These are phyloP conservation scores for Ophiocordyceps unilateralis DNA, from an alignment of 2,329 filamentous ascomycete species.

Conservation along the genomic window DNA sequence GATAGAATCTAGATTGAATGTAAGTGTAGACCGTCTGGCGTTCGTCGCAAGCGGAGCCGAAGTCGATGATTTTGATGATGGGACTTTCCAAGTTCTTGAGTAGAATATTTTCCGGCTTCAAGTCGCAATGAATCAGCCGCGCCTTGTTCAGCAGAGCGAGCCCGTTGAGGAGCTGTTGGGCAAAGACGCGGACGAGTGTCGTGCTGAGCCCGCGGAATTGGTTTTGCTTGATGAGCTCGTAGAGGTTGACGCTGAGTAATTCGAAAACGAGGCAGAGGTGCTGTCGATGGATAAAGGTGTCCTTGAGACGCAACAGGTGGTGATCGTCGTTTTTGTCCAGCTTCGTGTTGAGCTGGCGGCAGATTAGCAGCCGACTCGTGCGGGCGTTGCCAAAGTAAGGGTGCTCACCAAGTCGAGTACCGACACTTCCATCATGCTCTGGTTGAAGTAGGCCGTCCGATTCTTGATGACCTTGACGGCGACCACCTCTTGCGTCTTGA, in stretches of 20 bases:
- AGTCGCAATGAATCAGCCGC: constrained; percentile 88
- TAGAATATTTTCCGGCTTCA: constrained; percentile 96
- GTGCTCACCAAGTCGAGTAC: constrained; percentile 71
- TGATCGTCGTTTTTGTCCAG: constrained; percentile 99
- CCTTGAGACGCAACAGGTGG: constrained; percentile 82
- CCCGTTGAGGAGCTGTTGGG: constrained; percentile 87
- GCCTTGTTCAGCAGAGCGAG: constrained; percentile 89
- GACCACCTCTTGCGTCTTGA: constrained; percentile 96
- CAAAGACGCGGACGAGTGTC: constrained; percentile 90
- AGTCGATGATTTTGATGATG: constrained; percentile 99
- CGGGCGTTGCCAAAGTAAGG: not conserved
- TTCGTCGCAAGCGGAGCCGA: constrained; percentile 95
- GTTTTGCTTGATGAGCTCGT: constrained; percentile 98
- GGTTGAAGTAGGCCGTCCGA: constrained; percentile 96
- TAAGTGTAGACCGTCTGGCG: constrained; percentile 98
- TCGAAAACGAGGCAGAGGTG: constrained; percentile 96
- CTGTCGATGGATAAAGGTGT: constrained; percentile 95
- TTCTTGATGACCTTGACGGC: constrained; percentile 99
- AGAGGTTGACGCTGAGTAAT: constrained; percentile 88
- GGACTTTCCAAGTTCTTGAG: constrained; percentile 96
- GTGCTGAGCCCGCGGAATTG: constrained; percentile 96
- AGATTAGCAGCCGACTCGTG: constrained; percentile 8
- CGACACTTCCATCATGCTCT: constrained; percentile 99
- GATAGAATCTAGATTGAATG: constrained; percentile 95
- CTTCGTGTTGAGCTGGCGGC: constrained; percentile 71